A percentile compares a stretch with the other conserved stretches of the same genome.
phyloP scores from a whole-genome alignment of 75 land plant genomes.

The Adiantum capillusveneris region DNA sequence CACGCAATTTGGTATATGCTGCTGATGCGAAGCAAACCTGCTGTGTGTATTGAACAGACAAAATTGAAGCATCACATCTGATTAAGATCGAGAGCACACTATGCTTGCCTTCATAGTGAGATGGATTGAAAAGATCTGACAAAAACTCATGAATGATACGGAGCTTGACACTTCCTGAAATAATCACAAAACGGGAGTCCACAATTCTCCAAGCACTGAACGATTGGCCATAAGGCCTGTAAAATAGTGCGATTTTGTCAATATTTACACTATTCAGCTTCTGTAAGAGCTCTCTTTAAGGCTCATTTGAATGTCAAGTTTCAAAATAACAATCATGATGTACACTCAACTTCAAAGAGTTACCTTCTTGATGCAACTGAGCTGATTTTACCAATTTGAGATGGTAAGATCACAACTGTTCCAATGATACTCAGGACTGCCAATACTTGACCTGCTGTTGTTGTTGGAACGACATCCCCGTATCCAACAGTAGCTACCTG shows the following conservation, averaged over 20 bases:
- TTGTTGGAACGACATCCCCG: conserved; percentile 29
- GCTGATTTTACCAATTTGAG: conserved; percentile 22
- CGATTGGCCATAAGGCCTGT: conserved; percentile 25
- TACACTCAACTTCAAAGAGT: background rate
- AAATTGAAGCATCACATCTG: too few species aligned
- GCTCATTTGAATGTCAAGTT: too few species aligned
- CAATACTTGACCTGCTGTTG: conserved; percentile 18
- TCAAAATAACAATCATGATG: too few species aligned
- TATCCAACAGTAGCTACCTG: conserved; percentile 37
- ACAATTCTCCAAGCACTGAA: conserved; percentile 17
- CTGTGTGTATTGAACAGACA: too few species aligned
- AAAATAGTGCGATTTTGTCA: background rate
- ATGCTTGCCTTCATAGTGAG: conserved; percentile 24
- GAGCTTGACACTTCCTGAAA: conserved; percentile 22
- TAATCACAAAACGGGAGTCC: conserved; percentile 21
- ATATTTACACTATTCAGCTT: background rate
- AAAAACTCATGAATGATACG: conserved; percentile 20
- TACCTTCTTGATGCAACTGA: conserved; percentile 30
- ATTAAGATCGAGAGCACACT: too few species aligned
- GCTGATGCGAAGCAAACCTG: too few species aligned
- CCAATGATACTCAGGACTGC: conserved; percentile 18
- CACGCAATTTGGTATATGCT: too few species aligned
- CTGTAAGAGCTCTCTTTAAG: too few species aligned
- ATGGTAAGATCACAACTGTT: conserved; percentile 19
- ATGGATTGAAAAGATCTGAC: conserved; percentile 16